These are phyloP conservation scores for Brasilioporus rufonigricans DNA, from an alignment of 768 basidiomycete species.

Conservation along the genomic window DNA sequence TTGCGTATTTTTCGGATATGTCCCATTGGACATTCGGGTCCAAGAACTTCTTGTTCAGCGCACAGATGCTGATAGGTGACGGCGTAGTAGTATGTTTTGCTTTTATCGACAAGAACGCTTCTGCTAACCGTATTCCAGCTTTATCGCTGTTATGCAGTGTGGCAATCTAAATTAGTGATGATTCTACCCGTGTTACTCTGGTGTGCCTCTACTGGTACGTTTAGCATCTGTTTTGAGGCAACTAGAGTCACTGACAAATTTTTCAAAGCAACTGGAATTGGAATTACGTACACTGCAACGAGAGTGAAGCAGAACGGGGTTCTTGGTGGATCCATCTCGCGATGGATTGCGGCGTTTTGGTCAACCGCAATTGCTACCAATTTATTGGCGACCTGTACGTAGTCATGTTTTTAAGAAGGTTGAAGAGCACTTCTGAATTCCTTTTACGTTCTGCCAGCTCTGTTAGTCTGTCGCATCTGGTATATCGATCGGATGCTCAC, in stretches of 20 bases:
- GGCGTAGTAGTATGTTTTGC: constrained; percentile 16
- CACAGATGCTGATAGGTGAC: constrained; percentile 11
- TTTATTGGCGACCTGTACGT: background rate
- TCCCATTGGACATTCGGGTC: constrained; percentile 6
- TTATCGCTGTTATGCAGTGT: no score
- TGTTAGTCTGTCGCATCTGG: no score
- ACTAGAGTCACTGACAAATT: background rate
- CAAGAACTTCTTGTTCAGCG: constrained; percentile 16
- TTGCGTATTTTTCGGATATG: no score
- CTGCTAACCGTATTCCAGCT: background rate
- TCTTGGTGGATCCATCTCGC: background rate
- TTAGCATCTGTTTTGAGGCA: background rate
- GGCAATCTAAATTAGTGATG: no score
- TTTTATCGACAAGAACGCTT: background rate
- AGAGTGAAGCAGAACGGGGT: background rate
- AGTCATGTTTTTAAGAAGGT: background rate
- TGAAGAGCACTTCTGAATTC: background rate
- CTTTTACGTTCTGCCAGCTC: no score
- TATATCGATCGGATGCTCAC: background rate
- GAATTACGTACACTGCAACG: background rate
- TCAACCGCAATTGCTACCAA: background rate
- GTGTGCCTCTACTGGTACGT: background rate
- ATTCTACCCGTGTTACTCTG: no score
- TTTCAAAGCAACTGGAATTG: background rate
- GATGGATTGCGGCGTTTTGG: background rate